Base-by-base conservation (phyloP, 176 grass and related monocot genomes). In the Rhynchospora breviuscula region DNA sequence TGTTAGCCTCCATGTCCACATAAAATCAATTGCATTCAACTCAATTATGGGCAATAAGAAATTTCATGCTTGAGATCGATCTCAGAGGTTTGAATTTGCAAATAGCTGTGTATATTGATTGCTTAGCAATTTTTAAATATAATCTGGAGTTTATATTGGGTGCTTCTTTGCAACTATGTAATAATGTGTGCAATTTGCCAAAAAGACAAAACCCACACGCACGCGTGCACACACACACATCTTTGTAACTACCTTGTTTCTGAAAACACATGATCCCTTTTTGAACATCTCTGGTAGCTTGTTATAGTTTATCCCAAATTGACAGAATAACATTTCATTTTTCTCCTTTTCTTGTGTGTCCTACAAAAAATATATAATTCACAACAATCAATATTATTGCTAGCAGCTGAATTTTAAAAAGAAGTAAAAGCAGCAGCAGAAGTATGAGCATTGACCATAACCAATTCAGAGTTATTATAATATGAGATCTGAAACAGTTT, bases 301-400 rank as follows among this genome's bases (percentile, higher is more conserved):
- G 81, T 94, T 83, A 67, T 97, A 97, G 81, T 97, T 97, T 81
- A 94, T 88, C 56, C 88, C 87, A 73, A 97, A 97, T 83, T 90
- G 94, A 81, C 89, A 85, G 80, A 97, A 97, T 86, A 97, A 84
- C 6, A 97, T 85, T 83, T 97, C 90, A 67, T 97, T 97, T 82
- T 94, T 97, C 59, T 94, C 94, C 84, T 94, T 97, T 57, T 91
- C 61, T 84, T 90, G 79, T 60, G 90, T 94, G n/a, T 87, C 94
- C 94, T 97, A 85, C 35, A 40, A 40, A 51, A 79, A 21, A 84
- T 7, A 29, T 5, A 6, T 2, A 73, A 73, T 73, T 46, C 44
- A 46, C 3, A 70, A 45, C 44, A 70, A 46, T 45, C 67, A 11
- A 33, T 70, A 70, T 40, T 67, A 7, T 69, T 70, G 6, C 19